Conservation (phyloP, 2,329 filamentous ascomycete species). For the Aspergillus carbonarius region DNA sequence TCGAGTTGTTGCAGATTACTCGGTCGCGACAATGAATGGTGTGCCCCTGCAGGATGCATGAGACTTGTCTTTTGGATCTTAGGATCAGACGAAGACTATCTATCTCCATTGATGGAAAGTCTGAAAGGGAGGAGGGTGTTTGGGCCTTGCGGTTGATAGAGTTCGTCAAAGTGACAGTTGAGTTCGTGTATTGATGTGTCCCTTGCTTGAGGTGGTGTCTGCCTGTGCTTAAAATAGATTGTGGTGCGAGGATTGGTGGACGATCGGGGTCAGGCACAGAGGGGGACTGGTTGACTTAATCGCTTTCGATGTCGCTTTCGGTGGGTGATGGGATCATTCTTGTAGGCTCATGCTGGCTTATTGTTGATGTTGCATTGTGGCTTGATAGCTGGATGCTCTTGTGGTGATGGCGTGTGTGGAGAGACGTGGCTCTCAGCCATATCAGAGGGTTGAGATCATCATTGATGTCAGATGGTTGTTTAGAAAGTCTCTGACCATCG, state of each 20-base stretch:
- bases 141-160: neutral
- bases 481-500: no score
- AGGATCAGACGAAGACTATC: neutral
- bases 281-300: neutral
- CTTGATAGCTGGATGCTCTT: no score
- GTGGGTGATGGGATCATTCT: neutral
- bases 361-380: no score
- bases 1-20: constrained; percentile 2
- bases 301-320: neutral
- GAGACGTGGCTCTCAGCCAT: no score
- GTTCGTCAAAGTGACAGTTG: neutral
- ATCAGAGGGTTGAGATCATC: no score
- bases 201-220: neutral
- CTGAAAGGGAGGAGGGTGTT: no score
- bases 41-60: constrained; percentile 7
- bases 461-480: no score
- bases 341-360: no score
- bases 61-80: neutral
- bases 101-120: no score
- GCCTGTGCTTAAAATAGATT: neutral
- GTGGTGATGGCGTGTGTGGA: no score
- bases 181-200: neutral
- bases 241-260: neutral
- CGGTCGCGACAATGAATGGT: neutral
- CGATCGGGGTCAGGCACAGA: neutral